Evolutionary conservation across 2,329 filamentous ascomycete genomes (phyloP).

Genomic region (Uncinocarpus reesii): DNA sequence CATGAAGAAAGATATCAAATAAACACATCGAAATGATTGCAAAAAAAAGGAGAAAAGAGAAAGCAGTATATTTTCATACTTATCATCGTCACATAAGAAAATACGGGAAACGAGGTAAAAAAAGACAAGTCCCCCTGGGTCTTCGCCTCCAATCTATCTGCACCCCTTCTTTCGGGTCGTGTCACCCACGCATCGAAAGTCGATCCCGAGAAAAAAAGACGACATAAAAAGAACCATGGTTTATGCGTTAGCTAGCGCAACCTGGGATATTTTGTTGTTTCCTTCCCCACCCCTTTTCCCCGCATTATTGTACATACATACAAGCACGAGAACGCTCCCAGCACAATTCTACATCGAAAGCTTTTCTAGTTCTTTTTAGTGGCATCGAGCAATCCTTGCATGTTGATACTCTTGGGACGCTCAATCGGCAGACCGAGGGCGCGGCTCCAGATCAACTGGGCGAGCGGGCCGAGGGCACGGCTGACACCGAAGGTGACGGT

Average conservation of each 20-base stretch:
- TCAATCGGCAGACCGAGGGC: conserved; percentile 91
- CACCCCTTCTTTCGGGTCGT: neutral
- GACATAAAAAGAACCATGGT: too few relatives aligned
- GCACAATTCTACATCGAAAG: neutral
- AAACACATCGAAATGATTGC: neutral
- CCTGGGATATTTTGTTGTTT: neutral
- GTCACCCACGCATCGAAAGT: too few relatives aligned
- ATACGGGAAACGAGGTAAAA: neutral
- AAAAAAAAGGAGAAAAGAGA: neutral
- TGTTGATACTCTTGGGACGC: conserved; percentile 93
- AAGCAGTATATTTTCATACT: neutral
- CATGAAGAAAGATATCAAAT: neutral
- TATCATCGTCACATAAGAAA: neutral
- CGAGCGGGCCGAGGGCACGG: conserved; percentile 70
- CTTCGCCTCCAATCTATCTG: neutral
- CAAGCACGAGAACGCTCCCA: neutral
- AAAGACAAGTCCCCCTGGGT: neutral
- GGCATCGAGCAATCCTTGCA: conserved; percentile 70
- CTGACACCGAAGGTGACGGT: conserved; percentile 59
- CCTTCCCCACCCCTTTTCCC: neutral
- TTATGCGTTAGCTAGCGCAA: neutral
- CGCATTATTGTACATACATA: neutral
- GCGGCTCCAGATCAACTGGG: conserved; percentile 92
- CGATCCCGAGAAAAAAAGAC: too few relatives aligned
- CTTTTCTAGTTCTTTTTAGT: conserved; percentile 24